A percentile compares a stretch with the other conserved stretches of the same genome.
phyloP scores from a whole-genome alignment of 352 stramenopile genomes.

The Globisporangium cederbergense region DNA sequence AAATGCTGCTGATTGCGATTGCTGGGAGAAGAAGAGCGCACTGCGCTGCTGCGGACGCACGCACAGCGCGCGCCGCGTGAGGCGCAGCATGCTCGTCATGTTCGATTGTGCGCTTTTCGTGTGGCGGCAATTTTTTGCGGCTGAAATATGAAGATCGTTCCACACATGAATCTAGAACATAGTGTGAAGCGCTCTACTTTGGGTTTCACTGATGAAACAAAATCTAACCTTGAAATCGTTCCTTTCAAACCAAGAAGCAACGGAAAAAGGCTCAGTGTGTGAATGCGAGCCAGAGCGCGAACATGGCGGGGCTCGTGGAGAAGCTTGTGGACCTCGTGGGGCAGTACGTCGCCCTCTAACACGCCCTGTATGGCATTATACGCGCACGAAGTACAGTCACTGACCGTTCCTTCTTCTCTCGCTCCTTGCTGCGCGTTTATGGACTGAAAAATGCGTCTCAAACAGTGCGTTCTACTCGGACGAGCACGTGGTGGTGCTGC shows the following conservation, averaged over 20 bases:
- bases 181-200: neutral
- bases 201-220: neutral
- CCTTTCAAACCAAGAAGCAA: neutral
- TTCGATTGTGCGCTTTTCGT: conserved; percentile 5
- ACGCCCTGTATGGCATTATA: neutral
- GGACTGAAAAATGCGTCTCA: neutral
- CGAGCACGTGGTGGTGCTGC: conserved; percentile 84
- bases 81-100: conserved; percentile 13
- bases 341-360: conserved; percentile 32
- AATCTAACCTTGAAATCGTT: no score
- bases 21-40: conserved; percentile 14
- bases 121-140: neutral
- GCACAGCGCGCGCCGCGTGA: conserved; percentile 13
- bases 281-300: neutral
- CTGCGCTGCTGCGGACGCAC: conserved; percentile 1
- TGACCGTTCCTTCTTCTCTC: neutral
- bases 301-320: conserved; percentile 81
- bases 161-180: neutral
- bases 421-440: neutral
- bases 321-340: conserved; percentile 85
- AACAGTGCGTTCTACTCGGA: conserved; percentile 85
- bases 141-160: conserved; percentile 4
- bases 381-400: neutral
- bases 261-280: conserved; percentile 3
- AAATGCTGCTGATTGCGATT: neutral